A percentile compares a stretch with the other conserved stretches of the same genome.
phyloP scores from a whole-genome alignment of 139 green algal species.

The Tetradesmus obliquus region DNA sequence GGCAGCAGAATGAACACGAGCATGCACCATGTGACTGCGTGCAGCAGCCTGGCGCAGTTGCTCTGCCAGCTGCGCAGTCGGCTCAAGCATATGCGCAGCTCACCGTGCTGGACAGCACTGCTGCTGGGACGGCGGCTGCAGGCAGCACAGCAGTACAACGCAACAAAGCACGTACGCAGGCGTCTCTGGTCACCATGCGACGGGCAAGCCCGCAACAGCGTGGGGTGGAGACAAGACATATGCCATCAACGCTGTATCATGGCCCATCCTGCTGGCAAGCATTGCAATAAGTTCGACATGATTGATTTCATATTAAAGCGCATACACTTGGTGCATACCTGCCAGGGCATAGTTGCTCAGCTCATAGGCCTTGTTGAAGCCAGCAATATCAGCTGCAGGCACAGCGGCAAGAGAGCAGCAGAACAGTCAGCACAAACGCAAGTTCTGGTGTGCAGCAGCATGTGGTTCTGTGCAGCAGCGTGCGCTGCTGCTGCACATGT shows the following conservation, averaged over 20 bases:
- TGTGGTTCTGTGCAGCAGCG: background rate
- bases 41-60: no score
- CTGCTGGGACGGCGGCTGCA: slow-evolving; percentile 34
- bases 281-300: no score
- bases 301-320: no score
- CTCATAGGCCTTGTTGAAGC: slow-evolving; percentile 64
- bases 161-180: background rate
- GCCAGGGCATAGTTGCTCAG: slow-evolving; percentile 61
- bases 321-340: slow-evolving; percentile 45
- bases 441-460: background rate
- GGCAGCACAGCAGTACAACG: background rate
- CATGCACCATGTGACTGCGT: no score
- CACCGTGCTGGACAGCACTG: slow-evolving; percentile 10
- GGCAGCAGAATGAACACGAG: background rate
- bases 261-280: no score
- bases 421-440: background rate
- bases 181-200: no score
- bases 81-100: background rate
- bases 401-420: background rate
- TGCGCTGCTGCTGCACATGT: no score
- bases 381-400: slow-evolving; percentile 67
- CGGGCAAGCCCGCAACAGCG: no score
- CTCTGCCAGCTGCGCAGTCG: no score
- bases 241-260: no score
- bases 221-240: no score